These are phyloP conservation scores for Themeda triandra DNA, from an alignment of 176 grass and related monocot species.

Conservation along the genomic window DNA sequence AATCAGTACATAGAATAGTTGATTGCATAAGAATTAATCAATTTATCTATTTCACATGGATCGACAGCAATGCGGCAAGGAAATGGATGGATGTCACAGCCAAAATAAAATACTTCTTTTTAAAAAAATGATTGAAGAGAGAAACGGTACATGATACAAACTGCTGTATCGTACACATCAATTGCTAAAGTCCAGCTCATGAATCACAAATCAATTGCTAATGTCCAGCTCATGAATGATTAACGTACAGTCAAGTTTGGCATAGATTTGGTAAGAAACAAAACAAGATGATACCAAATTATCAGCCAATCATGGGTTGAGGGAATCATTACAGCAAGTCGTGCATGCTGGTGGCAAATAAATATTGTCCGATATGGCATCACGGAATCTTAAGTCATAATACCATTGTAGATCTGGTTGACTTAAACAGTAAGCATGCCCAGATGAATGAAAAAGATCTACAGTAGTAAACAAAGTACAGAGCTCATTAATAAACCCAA, in stretches of 20 bases:
- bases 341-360: background rate
- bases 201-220: background rate
- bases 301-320: background rate
- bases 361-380: background rate
- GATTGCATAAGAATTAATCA: background rate
- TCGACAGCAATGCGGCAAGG: background rate
- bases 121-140: background rate
- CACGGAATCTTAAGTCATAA: constrained; percentile 3
- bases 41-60: background rate
- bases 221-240: background rate
- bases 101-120: background rate
- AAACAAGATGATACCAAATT: background rate
- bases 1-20: background rate
- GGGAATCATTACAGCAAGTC: constrained; percentile 13
- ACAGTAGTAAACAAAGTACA: background rate
- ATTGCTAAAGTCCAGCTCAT: background rate
- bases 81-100: background rate
- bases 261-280: background rate
- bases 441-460: background rate
- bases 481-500: background rate
- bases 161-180: background rate
- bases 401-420: background rate
- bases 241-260: background rate
- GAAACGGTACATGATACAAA: background rate
- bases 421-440: background rate